Evolutionary conservation across 2,329 filamentous ascomycete species (phyloP), one percentile per base, ranked within the genome.

Genomic region (Parastagonospora nodorum): DNA sequence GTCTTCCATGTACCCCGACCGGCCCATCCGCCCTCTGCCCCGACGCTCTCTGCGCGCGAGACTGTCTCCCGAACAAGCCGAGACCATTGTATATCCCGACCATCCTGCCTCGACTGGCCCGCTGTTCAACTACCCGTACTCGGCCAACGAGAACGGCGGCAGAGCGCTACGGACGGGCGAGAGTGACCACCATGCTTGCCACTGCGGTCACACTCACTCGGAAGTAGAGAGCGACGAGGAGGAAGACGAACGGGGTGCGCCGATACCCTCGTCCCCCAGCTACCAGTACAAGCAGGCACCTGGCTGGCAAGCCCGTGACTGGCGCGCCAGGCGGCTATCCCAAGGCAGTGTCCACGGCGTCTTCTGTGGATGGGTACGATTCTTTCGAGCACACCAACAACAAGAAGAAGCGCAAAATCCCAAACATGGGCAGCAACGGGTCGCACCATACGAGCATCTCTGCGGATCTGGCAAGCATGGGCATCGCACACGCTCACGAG

Each of bases 381-480:
- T 94, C 91, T 6, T 96, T 97, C 66, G 94, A 99, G 74, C 97
- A 97, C 67, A 96, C 91, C 31, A 97, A 96, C 74, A 99, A 99
- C 72, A 99, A 99, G 77, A 99, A 97, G 80, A 97, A 99, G 75
- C 85, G 94, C 61, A 99, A 99, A 77, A 97, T 99, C 32, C 94
- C 94, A 0, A 92, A 92, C 0, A 91, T 90, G 8, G 89, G 90
- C 14, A 89, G 90, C 64, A 80, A 86, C 11, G 83, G 77, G 47
- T 75, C 80, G 55, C 83, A 85, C 66, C 80, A 85, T 57, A 59
- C 64, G 32, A 77, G 78, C 49, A 74, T 89, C 44, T 85, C 84
- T 12, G 80, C 83, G 27, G 86, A 88, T 59, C 79, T 88, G 72
- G 82, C 85, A 35, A 84, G 79, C 62, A 82, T 88, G 80, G 84